phyloP scores from a whole-genome alignment of 140 eudicot genomes.

The Bidens hawaiensis region DNA sequence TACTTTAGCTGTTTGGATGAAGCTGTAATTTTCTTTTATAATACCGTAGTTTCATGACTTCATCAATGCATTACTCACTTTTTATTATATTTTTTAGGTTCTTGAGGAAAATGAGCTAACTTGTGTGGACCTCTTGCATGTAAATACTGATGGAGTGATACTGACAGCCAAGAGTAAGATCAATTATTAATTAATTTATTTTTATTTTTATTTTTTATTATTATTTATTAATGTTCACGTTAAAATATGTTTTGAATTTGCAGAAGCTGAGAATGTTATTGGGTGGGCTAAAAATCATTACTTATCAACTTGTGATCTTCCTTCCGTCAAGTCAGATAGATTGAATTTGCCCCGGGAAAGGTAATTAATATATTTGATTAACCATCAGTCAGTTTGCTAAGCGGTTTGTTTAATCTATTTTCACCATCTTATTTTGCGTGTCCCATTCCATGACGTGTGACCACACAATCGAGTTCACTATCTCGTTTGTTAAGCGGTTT shows the following conservation, averaged over 20 bases:
- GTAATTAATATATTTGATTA: conserved; percentile 33
- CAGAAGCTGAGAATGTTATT: conserved; percentile 94
- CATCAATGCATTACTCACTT: background rate
- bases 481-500: too few species aligned
- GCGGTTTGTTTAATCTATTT: background rate
- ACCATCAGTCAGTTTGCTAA: background rate
- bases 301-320: conserved; percentile 64
- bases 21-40: background rate
- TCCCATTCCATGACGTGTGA: background rate
- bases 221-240: background rate
- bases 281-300: conserved; percentile 98
- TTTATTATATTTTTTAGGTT: conserved; percentile 47
- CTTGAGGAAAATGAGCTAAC: conserved; percentile 82
- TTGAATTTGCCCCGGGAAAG: conserved; percentile 74
- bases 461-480: background rate
- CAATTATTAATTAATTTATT: background rate
- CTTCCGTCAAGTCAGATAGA: conserved; percentile 64
- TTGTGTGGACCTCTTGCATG: conserved; percentile 79
- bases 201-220: too few species aligned
- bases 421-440: background rate
- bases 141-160: conserved; percentile 81
- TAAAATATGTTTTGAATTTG: conserved; percentile 7
- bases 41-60: background rate
- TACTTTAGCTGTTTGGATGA: background rate
- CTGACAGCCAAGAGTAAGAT: conserved; percentile 80